Evolutionary conservation across 331 rosid genomes (phyloP), one percentile per base, ranked within the genome.

Genomic region (Quercus tomentella): DNA sequence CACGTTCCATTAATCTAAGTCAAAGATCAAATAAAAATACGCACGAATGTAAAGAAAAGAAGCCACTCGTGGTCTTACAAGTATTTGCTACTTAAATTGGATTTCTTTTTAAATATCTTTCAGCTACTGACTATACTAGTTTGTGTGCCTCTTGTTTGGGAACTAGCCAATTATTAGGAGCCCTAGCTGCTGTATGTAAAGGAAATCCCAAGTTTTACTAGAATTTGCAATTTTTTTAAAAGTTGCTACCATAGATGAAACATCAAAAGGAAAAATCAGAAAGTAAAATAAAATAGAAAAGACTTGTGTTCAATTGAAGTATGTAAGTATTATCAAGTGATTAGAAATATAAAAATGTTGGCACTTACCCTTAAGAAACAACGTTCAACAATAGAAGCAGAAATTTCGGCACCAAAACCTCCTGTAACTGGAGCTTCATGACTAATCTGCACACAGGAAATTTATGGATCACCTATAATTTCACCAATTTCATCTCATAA

Each of bases 341-440:
- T 14, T 2, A 26, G 43, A 63, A 17, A 49, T 33, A 70, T 62
- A 35, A 22, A 43, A 55, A 79, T 82, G 35, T 33, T 72, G 35
- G 22, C 67, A n/a, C 87, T 88, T 89, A 93, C 99, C 97, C 92
- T 86, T 77, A 87, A 84, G 89, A 96, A 96, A 91, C 99, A 96
- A 61, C 98, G 91, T 78, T 93, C 96, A 65, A 89, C 84, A 63
- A 96, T 89, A 60, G 98, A 93, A 81, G 99, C 97, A 0, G 98
- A 89, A 76, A 96, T 87, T 92, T 96, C 99, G 67, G 98, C 98
- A 58, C 99, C 98, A 82, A 96, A 96, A 70, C 98, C 99, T 79
- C 97, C 98, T 0, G 98, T 96, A 18, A 93, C 84, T 0, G 97
- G 98, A 85, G 99, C 99, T 89, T 96, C 99, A 84, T 96, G 99